Evolutionary conservation across 139 green algal genomes (phyloP), one percentile per base, ranked within the genome.

Genomic region (Chlorella sorokiniana): DNA sequence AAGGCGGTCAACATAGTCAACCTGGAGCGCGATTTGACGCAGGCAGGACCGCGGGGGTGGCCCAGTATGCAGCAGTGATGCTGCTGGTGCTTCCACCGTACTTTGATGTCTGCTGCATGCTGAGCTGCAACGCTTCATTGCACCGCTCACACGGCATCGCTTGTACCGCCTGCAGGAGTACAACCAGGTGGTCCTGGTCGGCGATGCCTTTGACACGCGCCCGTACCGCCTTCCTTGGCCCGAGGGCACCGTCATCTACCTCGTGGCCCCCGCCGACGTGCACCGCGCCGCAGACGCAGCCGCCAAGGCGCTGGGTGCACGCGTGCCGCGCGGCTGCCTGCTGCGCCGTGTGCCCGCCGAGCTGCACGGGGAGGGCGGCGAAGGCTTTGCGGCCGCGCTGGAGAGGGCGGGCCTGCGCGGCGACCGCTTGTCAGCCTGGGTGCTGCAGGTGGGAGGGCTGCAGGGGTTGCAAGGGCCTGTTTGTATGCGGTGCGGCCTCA

Each of bases 131-230:
- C 33, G 23, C 40, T 64, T 40, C 29, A 4, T 65, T 9, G 4
- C 42, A 40, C 40, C 35, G 33, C n/a, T 59, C n/a, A n/a, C n/a
- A n/a, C n/a, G n/a, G n/a, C n/a, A n/a, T n/a, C n/a, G n/a, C n/a
- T n/a, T n/a, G n/a, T 69, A 42, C n/a, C 42, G 63, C 9, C 10
- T 78, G 51, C 40, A 82, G 69, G 79, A 80, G 81, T 89, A 83
- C 44, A 69, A 72, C 41, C 89, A 96, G 88, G 90, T 96, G 6
- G 91, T 97, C 33, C 79, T 97, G 40, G 20, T 97, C 42, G 93
- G 92, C 5, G 88, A 92, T 76, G 93, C 82, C 11, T 73, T 94
- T 42, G 91, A 95, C 86, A 93, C 89, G 0, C 89, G 93, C 3
- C 90, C 91, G 8, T 94, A 86, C 61, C 82, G 93, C 3, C 85